Evolutionary conservation across 2,329 filamentous ascomycete species (phyloP).

Genomic region (Dothidotthia symphoricarpi): DNA sequence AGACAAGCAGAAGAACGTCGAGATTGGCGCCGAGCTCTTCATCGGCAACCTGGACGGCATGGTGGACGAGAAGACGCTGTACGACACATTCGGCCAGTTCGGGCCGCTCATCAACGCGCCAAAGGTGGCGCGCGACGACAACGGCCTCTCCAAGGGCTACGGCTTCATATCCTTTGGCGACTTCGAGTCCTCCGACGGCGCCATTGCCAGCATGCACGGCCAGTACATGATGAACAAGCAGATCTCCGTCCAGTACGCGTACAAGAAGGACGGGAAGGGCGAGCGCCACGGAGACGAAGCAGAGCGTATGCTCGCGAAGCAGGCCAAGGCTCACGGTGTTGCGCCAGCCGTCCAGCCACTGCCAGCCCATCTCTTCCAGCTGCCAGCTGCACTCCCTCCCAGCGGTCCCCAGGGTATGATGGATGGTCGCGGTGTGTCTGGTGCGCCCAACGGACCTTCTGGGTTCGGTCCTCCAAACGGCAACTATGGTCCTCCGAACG

Average conservation of each 20-base stretch:
- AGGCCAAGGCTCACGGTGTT: constrained; percentile 93
- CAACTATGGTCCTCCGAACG: constrained; percentile 5
- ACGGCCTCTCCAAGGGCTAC: constrained; percentile 87
- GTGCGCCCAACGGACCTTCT: constrained; percentile 43
- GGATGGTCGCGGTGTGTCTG: constrained; percentile 34
- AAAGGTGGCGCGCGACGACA: constrained; percentile 85
- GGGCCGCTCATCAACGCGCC: constrained; percentile 79
- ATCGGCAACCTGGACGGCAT: constrained; percentile 91
- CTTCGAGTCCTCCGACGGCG: constrained; percentile 91
- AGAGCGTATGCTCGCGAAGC: constrained; percentile 84
- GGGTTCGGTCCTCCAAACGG: constrained; percentile 31
- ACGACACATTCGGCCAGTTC: constrained; percentile 92
- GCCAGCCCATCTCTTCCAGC: constrained; percentile 67
- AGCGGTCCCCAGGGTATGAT: constrained; percentile 46
- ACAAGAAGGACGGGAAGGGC: constrained; percentile 98
- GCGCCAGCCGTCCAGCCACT: constrained; percentile 75
- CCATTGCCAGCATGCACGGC: constrained; percentile 88
- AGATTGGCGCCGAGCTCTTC: constrained; percentile 95
- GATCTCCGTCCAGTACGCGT: constrained; percentile 94
- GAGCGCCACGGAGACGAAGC: constrained; percentile 94
- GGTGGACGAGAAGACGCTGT: constrained; percentile 93
- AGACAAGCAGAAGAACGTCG: constrained; percentile 89
- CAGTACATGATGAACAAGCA: constrained; percentile 98
- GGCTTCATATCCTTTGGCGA: constrained; percentile 91
- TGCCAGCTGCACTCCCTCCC: constrained; percentile 17